Percentiles rank a stretch among this genome's conserved stretches.
Evolutionary conservation across 169 alveolate species (phyloP).

Genomic region (Cryptosporidium canis): DNA sequence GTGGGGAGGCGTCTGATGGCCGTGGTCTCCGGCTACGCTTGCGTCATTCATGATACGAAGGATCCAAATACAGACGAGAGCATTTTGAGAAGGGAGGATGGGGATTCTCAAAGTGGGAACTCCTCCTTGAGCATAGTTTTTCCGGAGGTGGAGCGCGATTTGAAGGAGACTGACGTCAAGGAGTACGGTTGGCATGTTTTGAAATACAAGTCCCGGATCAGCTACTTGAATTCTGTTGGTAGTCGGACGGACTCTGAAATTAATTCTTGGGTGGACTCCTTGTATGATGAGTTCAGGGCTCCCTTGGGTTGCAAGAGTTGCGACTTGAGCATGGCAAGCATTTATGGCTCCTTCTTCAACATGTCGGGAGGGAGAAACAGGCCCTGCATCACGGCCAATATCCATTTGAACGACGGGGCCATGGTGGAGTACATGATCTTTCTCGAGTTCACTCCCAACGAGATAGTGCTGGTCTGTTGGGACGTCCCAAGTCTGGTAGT

Average conservation of each 20-base stretch:
- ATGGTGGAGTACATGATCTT: background rate
- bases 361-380: constrained; percentile 52
- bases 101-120: background rate
- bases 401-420: background rate
- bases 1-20: background rate
- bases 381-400: constrained; percentile 28
- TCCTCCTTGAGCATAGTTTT: background rate
- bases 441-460: constrained; percentile 50
- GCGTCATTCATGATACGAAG: constrained; percentile 24
- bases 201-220: constrained; percentile 14
- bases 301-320: background rate
- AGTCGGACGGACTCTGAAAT: background rate
- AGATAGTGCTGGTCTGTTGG: constrained; percentile 27
- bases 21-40: constrained; percentile 32
- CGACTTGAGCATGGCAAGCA: background rate
- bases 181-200: constrained; percentile 64
- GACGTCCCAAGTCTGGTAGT: background rate
- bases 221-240: background rate
- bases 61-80: background rate
- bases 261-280: constrained; percentile 33
- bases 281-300: background rate
- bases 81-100: background rate
- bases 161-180: background rate
- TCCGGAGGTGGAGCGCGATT: background rate
- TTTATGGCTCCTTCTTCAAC: constrained; percentile 12